Conservation (phyloP, 371 early-diverging fungal species). For the Mucor ambiguus region DNA sequence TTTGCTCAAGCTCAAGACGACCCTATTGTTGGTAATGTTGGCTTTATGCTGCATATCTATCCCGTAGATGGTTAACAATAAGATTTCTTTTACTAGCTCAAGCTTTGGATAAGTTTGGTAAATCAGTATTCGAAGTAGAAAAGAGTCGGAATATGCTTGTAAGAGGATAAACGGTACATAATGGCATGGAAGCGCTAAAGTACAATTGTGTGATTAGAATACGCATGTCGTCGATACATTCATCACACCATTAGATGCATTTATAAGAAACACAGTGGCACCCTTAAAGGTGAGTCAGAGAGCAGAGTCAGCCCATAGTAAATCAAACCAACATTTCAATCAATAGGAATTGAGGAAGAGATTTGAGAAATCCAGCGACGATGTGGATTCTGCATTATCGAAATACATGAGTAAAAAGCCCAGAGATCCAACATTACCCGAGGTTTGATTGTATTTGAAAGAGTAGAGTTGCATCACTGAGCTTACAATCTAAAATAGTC, state of each 20-base stretch:
- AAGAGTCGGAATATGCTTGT: slow-evolving; percentile 66
- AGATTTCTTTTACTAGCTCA: slow-evolving; percentile 36
- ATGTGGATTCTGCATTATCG: slow-evolving; percentile 61
- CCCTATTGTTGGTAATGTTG: slow-evolving; percentile 58
- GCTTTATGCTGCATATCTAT: background rate
- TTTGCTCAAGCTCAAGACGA: slow-evolving; percentile 63
- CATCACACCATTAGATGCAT: slow-evolving; percentile 63
- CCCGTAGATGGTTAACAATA: background rate
- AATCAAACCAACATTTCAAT: background rate
- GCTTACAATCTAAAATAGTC: slow-evolving; percentile 32
- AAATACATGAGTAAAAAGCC: slow-evolving; percentile 66
- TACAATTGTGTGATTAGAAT: slow-evolving; percentile 36
- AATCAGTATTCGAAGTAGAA: slow-evolving; percentile 63
- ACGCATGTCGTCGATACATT: slow-evolving; percentile 68
- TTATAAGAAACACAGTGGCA: slow-evolving; percentile 57
- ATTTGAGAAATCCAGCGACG: slow-evolving; percentile 70
- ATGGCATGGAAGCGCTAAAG: background rate
- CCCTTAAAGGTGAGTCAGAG: slow-evolving; percentile 58
- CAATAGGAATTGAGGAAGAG: slow-evolving; percentile 63
- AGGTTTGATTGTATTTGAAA: slow-evolving; percentile 30
- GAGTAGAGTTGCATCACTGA: background rate
- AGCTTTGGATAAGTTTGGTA: slow-evolving; percentile 57
- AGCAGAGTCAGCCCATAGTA: background rate
- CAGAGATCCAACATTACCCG: slow-evolving; percentile 59
- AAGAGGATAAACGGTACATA: slow-evolving; percentile 5